Conservation (phyloP, 2,329 filamentous ascomycete genomes). For the Colletotrichum sublineola region DNA sequence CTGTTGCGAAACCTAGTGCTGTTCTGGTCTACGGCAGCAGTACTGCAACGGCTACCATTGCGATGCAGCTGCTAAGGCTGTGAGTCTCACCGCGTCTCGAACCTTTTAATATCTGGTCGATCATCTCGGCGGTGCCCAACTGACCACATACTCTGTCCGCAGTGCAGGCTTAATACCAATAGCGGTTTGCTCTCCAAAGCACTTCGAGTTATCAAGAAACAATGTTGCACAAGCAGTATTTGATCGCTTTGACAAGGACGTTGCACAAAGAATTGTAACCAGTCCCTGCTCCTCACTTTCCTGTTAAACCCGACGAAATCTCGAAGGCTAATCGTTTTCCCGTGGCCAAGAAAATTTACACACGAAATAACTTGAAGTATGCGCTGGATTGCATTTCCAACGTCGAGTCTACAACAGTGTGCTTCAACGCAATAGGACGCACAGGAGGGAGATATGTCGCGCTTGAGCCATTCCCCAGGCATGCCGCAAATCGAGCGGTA, state of each 20-base stretch:
- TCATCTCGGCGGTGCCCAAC: not conserved
- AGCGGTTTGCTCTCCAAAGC: constrained; percentile 13
- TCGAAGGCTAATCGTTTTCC: constrained; percentile 44
- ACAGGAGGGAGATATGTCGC: constrained; percentile 46
- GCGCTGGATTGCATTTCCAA: constrained; percentile 55
- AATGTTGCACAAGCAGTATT: constrained; percentile 43
- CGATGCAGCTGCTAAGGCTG: constrained; percentile 47
- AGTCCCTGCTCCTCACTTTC: not conserved
- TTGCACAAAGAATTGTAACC: constrained; percentile 7
- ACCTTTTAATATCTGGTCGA: not conserved
- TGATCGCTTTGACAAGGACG: constrained; percentile 50
- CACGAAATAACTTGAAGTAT: constrained; percentile 44
- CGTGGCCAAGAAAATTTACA: constrained; percentile 22
- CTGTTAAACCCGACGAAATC: not conserved
- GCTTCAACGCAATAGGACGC: constrained; percentile 46
- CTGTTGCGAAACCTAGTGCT: constrained; percentile 28
- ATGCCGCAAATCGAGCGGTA: constrained; percentile 15
- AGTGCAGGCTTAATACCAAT: constrained; percentile 52
- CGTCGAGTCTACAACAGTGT: constrained; percentile 47
- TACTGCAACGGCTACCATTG: constrained; percentile 17
- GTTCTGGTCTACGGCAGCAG: constrained; percentile 26
- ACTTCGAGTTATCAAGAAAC: not conserved
- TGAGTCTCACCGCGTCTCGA: constrained; percentile 34
- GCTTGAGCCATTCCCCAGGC: constrained; percentile 12
- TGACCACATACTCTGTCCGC: not conserved